A percentile compares a stretch with the other conserved stretches of the same genome.
Conservation (phyloP, 495 filamentous ascomycete genomes). For the Xanthoparmelia taractica region DNA sequence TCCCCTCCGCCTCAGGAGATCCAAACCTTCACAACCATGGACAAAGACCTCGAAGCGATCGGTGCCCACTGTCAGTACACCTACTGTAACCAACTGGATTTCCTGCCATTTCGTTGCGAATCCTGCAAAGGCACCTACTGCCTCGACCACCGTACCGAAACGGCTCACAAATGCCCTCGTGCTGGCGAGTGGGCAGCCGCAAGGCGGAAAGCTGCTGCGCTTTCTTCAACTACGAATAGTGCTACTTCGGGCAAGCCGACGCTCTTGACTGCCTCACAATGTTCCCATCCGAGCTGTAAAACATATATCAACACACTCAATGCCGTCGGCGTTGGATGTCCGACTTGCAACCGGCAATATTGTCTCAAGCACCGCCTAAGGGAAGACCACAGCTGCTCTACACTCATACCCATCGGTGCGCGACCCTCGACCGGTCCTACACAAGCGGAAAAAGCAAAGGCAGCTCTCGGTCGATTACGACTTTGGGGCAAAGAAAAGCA, state of each 20-base stretch:
- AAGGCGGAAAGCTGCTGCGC: constrained; percentile 14
- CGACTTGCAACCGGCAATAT: constrained; percentile 73
- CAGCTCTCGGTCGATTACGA: constrained; percentile 56
- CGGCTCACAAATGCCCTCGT: constrained; percentile 68
- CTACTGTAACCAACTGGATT: constrained; percentile 91
- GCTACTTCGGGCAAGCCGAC: constrained; percentile 39
- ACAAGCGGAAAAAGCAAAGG: constrained; percentile 47
- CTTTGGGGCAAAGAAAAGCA: constrained; percentile 61
- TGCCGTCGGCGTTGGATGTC: constrained; percentile 72
- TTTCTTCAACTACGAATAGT: constrained; percentile 11
- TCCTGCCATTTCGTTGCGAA: constrained; percentile 91
- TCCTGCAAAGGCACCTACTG: constrained; percentile 82
- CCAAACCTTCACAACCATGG: constrained; percentile 49
- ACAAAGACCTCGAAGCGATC: constrained; percentile 70
- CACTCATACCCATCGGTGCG: constrained; percentile 59
- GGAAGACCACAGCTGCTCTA: constrained; percentile 82
- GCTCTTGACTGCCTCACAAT: constrained; percentile 59
- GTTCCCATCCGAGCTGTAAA: constrained; percentile 70
- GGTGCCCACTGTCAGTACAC: constrained; percentile 85
- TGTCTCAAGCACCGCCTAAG: constrained; percentile 84
- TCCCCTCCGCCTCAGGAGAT: constrained; percentile 14
- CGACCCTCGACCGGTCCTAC: constrained; percentile 37
- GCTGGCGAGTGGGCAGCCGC: constrained; percentile 73
- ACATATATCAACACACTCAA: constrained; percentile 73
- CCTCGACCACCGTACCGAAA: constrained; percentile 88